phyloP scores from a whole-genome alignment of 495 filamentous ascomycete genomes.

The Parathielavia hyrcaniae region DNA sequence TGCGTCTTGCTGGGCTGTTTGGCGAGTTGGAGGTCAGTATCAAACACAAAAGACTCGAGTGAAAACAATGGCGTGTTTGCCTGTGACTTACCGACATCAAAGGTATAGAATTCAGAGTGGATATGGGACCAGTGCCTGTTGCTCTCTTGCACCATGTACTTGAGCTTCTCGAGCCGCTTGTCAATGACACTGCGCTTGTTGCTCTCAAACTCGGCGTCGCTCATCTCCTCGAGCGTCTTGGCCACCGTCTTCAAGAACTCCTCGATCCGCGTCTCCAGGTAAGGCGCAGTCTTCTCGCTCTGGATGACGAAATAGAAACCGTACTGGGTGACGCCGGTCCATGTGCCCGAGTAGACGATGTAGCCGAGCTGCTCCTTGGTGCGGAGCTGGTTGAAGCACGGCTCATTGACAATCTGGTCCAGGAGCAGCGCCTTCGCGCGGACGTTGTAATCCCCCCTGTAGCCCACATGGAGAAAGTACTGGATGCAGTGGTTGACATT shows the following conservation, averaged over 20 bases:
- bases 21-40: conserved; percentile 12
- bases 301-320: conserved; percentile 91
- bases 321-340: conserved; percentile 63
- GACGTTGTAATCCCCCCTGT: conserved; percentile 57
- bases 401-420: conserved; percentile 89
- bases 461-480: conserved; percentile 76
- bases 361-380: conserved; percentile 98
- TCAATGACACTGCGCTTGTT: conserved; percentile 88
- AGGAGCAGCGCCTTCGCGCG: conserved; percentile 74
- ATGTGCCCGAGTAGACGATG: conserved; percentile 78
- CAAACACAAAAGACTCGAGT: too few species aligned
- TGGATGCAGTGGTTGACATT: conserved; percentile 98
- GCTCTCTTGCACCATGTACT: conserved; percentile 83
- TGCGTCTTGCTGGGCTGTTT: conserved; percentile 65
- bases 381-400: conserved; percentile 84
- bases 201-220: conserved; percentile 75
- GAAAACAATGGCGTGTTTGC: not conserved
- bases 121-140: conserved; percentile 79
- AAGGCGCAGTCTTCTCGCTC: conserved; percentile 76
- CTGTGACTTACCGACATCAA: conserved; percentile 60
- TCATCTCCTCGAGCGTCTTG: conserved; percentile 64
- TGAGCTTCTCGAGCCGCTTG: conserved; percentile 83
- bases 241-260: conserved; percentile 65
- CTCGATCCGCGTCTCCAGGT: conserved; percentile 83
- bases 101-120: conserved; percentile 80